Base-by-base conservation (phyloP, 1,139 yeast species). In the Geotrichum citri-aurantii region DNA sequence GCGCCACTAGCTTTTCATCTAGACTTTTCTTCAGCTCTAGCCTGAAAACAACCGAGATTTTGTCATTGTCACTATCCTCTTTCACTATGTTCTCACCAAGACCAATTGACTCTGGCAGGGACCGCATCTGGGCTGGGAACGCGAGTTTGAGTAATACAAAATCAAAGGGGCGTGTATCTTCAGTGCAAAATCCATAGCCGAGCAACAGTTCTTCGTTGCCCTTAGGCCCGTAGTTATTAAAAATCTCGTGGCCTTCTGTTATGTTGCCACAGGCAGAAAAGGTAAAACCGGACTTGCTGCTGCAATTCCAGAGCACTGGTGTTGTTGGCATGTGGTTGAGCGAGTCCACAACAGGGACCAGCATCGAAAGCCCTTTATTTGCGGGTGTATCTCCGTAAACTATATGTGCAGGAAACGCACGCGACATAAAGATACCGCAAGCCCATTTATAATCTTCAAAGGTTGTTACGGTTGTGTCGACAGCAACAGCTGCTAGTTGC, bases 171-270 rank as follows among this genome's bases (percentile, higher is more conserved):
- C 40, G 48, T 67, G 89, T 90, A 48, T 80, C 73, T 24, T 81
- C 80, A 3, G 29, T 23, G 26, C 85, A 82, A 72, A 90, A 90
- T 0, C 97, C 97, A 65, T 81, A 81, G 2, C 80, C 81, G 44
- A 74, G 66, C 40, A 81, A 64, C 26, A 86, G 75, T 65, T 89
- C 96, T 66, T 87, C 90, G 68, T 91, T 91, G 0, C 95, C 86
- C 69, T 90, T 91, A 61, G 84, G 81, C 0, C 98, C 98, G 70
- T 92, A 91, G 71, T 88, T 90, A 70, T 91, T 90, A 70, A 72
- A 85, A 1, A 90, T 65, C 67, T 89, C 86, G 3, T 69, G 67
- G 0, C 82, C 84, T 8, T 64, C 65, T 1, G 59, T 61, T 3
- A 67, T 56, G 0, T 42, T 50, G 11, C 52, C 56, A 26, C 60